Percentiles rank a stretch among this genome's conserved stretches.
phyloP scores from a whole-genome alignment of 2,329 filamentous ascomycete species.

The Polytolypa hystricis region DNA sequence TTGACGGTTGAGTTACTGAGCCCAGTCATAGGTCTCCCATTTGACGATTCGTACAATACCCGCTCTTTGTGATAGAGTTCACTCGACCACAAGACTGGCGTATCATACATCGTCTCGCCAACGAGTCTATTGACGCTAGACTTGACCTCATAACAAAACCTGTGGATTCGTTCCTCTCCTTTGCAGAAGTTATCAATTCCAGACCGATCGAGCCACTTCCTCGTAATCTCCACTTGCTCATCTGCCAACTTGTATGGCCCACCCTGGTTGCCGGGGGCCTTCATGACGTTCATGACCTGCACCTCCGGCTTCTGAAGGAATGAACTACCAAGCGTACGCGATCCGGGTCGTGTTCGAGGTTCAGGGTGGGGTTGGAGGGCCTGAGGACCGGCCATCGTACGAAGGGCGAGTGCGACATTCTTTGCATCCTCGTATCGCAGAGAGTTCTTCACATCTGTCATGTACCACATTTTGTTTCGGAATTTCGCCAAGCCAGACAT shows the following conservation, averaged over 20 bases:
- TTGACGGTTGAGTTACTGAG: slow-evolving; percentile 34
- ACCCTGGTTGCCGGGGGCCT: slow-evolving; percentile 70
- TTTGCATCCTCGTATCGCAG: slow-evolving; percentile 76
- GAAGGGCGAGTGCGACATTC: slow-evolving; percentile 75
- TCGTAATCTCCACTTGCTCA: slow-evolving; percentile 78
- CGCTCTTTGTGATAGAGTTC: slow-evolving; percentile 70
- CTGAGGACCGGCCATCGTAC: slow-evolving; percentile 65
- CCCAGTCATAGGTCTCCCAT: slow-evolving; percentile 25
- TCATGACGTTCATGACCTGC: slow-evolving; percentile 77
- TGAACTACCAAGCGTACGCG: slow-evolving; percentile 40
- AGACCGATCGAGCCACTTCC: slow-evolving; percentile 68
- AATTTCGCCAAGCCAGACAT: slow-evolving; percentile 62
- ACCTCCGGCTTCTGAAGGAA: slow-evolving; percentile 72
- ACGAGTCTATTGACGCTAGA: slow-evolving; percentile 76
- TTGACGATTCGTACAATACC: slow-evolving; percentile 30
- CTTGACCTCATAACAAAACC: slow-evolving; percentile 83
- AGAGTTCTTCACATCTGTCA: slow-evolving; percentile 84
- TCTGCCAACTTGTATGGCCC: slow-evolving; percentile 94
- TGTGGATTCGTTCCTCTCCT: slow-evolving; percentile 88
- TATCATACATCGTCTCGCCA: slow-evolving; percentile 71
- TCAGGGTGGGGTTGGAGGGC: slow-evolving; percentile 19
- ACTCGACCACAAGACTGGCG: slow-evolving; percentile 84
- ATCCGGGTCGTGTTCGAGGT: slow-evolving; percentile 27
- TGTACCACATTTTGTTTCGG: slow-evolving; percentile 98
- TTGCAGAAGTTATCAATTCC: slow-evolving; percentile 87